Evolutionary conservation across 164 flowering plant species (phyloP).

Genomic region (Aristolochia contorta): DNA sequence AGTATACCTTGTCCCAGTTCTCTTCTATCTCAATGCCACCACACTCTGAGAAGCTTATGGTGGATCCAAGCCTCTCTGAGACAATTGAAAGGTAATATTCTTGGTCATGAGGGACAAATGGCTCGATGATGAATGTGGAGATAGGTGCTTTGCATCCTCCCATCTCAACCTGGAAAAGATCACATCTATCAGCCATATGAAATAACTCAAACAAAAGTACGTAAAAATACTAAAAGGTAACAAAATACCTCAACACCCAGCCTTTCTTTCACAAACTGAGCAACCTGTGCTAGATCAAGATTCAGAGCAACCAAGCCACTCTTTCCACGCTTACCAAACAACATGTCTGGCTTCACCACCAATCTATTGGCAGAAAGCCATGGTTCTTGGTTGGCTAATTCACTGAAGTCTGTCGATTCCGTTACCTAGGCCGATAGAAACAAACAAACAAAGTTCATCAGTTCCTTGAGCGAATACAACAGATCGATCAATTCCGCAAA

Average conservation of each 20-base stretch:
- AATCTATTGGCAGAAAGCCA: slow-evolving; percentile 79
- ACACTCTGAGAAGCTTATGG: slow-evolving; percentile 86
- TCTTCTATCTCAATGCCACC: slow-evolving; percentile 97
- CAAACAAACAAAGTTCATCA: not conserved
- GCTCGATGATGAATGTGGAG: slow-evolving; percentile 88
- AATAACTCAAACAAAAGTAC: not conserved
- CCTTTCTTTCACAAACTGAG: slow-evolving; percentile 68
- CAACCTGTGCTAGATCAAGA: slow-evolving; percentile 80
- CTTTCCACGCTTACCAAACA: slow-evolving; percentile 96
- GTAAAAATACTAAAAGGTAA: not conserved
- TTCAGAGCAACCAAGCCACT: slow-evolving; percentile 87
- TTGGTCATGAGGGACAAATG: slow-evolving; percentile 79
- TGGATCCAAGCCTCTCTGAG: slow-evolving; percentile 84
- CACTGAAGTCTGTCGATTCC: slow-evolving; percentile 64
- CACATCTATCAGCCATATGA: not conserved
- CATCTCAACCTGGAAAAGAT: slow-evolving; percentile 66
- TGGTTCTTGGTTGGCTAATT: slow-evolving; percentile 56
- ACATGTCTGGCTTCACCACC: slow-evolving; percentile 96
- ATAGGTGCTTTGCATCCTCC: slow-evolving; percentile 93
- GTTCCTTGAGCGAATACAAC: not conserved
- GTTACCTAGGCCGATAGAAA: slow-evolving; percentile 40
- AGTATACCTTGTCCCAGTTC: slow-evolving; percentile 92
- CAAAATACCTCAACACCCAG: slow-evolving; percentile 66
- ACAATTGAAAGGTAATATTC: slow-evolving; percentile 74
- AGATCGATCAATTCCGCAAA: not conserved